Percentiles rank a stretch among this genome's conserved stretches.
Conservation (phyloP, 177 flowering plant genomes). For the Vitis hybrid region DNA sequence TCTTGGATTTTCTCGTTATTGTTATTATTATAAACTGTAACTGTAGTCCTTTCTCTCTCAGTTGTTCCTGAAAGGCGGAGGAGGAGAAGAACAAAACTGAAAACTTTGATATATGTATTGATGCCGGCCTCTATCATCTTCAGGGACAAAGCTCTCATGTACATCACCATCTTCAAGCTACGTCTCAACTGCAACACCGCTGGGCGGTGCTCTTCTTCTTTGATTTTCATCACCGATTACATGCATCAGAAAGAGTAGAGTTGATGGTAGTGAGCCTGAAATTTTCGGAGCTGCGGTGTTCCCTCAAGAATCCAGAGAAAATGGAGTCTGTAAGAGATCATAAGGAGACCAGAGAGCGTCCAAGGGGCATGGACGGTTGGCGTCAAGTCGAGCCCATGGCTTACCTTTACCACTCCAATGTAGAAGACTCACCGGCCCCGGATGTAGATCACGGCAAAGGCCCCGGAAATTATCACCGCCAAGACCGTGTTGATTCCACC, state of each 20-base stretch:
- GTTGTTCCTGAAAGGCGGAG: too few species aligned
- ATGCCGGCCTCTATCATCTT: neutral
- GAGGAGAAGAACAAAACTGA: too few species aligned
- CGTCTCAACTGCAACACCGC: neutral
- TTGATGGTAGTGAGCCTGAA: neutral
- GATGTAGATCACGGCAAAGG: slow-evolving; percentile 76
- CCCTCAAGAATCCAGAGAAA: slow-evolving; percentile 53
- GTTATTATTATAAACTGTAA: too few species aligned
- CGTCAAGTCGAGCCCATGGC: slow-evolving; percentile 59
- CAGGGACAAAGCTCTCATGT: neutral
- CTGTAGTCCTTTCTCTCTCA: too few species aligned
- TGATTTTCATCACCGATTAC: neutral
- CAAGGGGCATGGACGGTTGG: slow-evolving; percentile 78
- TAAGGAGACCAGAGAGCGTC: slow-evolving; percentile 97
- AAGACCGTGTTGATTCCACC: slow-evolving; percentile 95
- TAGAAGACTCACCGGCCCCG: slow-evolving; percentile 78
- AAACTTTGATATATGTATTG: neutral
- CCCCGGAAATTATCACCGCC: slow-evolving; percentile 88
- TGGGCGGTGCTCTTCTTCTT: neutral
- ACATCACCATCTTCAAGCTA: neutral
- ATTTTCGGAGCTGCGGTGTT: neutral
- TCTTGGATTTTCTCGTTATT: too few species aligned
- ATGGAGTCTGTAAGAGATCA: slow-evolving; percentile 76
- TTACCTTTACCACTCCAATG: slow-evolving; percentile 90
- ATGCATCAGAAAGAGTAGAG: slow-evolving; percentile 3